Evolutionary conservation across 176 grass and related monocot species (phyloP).

Genomic region (Canna indica): DNA sequence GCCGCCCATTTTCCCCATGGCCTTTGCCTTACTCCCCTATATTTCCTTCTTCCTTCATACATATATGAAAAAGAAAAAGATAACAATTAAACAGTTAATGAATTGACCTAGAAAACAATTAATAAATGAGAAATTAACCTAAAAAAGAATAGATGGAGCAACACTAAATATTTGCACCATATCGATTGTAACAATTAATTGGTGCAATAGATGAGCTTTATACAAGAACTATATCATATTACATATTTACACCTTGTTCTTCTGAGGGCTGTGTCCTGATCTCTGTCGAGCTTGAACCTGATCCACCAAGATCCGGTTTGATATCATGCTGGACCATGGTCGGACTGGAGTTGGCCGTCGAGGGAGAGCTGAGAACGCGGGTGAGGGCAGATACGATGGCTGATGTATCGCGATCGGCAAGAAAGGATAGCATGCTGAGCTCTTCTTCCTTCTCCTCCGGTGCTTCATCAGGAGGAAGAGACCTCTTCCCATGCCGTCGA

Average conservation of each 20-base stretch:
- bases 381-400: background rate
- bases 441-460: background rate
- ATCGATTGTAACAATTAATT: background rate
- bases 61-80: background rate
- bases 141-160: no score
- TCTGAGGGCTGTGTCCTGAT: background rate
- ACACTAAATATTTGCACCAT: no score
- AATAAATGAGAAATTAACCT: no score
- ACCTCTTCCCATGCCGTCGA: background rate
- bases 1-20: slow-evolving; percentile 17
- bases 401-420: background rate
- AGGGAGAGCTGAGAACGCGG: background rate
- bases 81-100: no score
- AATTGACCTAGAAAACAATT: no score
- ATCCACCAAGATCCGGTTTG: background rate
- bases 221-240: no score
- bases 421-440: background rate
- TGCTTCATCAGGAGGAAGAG: background rate
- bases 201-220: background rate
- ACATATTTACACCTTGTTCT: no score
- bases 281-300: background rate
- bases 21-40: slow-evolving; percentile 8
- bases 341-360: background rate
- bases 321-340: background rate
- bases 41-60: background rate